Evolutionary conservation across 495 filamentous ascomycete genomes (phyloP), one percentile per base, ranked within the genome.

Genomic region (Penicillium diatomitis): DNA sequence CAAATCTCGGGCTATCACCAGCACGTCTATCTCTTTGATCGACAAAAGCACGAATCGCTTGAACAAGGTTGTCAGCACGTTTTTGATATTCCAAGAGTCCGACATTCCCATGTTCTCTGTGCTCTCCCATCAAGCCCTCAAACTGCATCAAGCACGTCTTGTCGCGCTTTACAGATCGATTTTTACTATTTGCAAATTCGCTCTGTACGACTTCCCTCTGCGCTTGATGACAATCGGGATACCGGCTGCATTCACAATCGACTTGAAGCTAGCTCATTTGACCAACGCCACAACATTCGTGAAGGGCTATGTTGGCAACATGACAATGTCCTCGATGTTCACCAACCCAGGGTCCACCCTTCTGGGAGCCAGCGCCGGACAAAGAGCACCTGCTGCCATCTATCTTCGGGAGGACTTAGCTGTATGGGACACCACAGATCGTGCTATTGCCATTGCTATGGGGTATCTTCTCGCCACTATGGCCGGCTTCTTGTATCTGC

Each of bases 381-480:
- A 60, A 6, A 39, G 51, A 32, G 44, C 57, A 6, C 51, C 64
- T 3, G 50, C 44, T n/a, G 42, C 54, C 30, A 38, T 60, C 2
- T 48, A 58, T 4, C 57, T 83, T 2, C 74, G 88, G 50, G 78
- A 80, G 7, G 74, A 76, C 27, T 73, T 91, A 31, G 83, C 82
- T 4, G 77, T 84, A 38, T 96, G 90, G 90, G 76, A 78, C 51
- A 79, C 81, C 2, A 78, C 71, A 32, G 90, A 95, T 66, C 78
- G 89, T 30, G 74, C 81, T 41, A 82, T 87, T 63, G 90, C 91
- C 27, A 86, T 95, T 36, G 50, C 88, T 1, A 75, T 83, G 54
- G 92, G 92, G 34, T 97, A 96, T 59, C 57, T 81, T 0, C 80
- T 87, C 40, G 76, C 92, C 46, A 85, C 83, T 8, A 45, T 86